A percentile compares a stretch with the other conserved stretches of the same genome.
phyloP scores from a whole-genome alignment of 2,329 filamentous ascomycete genomes.

The Diplodia mutila region DNA sequence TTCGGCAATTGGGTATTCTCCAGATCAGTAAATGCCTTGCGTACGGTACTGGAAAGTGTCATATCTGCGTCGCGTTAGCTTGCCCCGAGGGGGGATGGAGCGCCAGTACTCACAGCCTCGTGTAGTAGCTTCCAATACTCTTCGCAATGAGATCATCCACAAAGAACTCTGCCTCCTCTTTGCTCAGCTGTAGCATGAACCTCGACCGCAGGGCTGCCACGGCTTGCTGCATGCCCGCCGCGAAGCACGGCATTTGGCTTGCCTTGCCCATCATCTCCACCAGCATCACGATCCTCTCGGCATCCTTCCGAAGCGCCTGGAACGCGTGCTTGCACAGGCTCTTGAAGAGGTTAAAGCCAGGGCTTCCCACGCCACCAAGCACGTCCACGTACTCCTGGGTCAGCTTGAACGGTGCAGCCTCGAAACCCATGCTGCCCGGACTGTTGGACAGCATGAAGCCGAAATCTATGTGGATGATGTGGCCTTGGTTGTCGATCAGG shows the following conservation, averaged over 20 bases:
- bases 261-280: slow-evolving; percentile 84
- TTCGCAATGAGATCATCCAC: slow-evolving; percentile 82
- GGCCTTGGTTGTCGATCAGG: slow-evolving; percentile 80
- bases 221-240: slow-evolving; percentile 71
- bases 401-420: slow-evolving; percentile 84
- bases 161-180: slow-evolving; percentile 78
- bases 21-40: slow-evolving; percentile 76
- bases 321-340: slow-evolving; percentile 81
- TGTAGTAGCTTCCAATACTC: slow-evolving; percentile 85
- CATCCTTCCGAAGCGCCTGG: slow-evolving; percentile 76
- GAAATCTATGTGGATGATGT: slow-evolving; percentile 88
- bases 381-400: slow-evolving; percentile 87
- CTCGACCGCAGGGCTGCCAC: slow-evolving; percentile 71
- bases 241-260: slow-evolving; percentile 84
- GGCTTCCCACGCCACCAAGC: slow-evolving; percentile 71
- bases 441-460: slow-evolving; percentile 90
- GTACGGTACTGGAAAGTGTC: slow-evolving; percentile 88
- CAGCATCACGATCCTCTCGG: slow-evolving; percentile 79
- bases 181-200: slow-evolving; percentile 81
- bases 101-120: slow-evolving; percentile 67
- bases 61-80: slow-evolving; percentile 57
- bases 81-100: not conserved
- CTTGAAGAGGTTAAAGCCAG: slow-evolving; percentile 76
- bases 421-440: slow-evolving; percentile 80
- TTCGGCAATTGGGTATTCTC: slow-evolving; percentile 22